These are phyloP conservation scores for Anisodus acutangulus DNA, from an alignment of 257 asterid genomes.

Conservation along the genomic window DNA sequence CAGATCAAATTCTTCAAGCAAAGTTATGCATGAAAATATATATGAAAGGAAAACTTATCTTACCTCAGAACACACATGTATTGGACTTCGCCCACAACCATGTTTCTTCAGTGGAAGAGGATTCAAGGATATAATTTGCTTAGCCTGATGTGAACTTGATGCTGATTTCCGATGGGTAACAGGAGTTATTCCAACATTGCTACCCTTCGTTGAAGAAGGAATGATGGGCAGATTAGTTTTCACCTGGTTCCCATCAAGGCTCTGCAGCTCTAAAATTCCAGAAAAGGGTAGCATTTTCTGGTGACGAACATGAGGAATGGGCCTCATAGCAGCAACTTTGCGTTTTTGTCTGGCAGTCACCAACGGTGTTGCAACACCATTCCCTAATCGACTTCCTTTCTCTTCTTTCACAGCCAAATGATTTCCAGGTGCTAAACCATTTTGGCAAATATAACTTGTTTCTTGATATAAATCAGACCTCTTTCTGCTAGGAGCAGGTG, in stretches of 20 bases:
- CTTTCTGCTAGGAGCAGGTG: constrained; percentile 87
- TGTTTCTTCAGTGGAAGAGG: constrained; percentile 98
- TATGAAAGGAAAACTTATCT: constrained; percentile 28
- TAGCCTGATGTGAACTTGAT: constrained; percentile 73
- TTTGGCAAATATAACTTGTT: constrained; percentile 37
- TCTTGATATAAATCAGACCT: constrained; percentile 52
- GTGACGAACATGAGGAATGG: constrained; percentile 93
- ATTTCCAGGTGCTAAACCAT: constrained; percentile 41
- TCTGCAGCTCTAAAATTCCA: constrained; percentile 51
- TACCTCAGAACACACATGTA: constrained; percentile 97
- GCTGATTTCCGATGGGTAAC: constrained; percentile 67
- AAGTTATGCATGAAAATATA: neutral
- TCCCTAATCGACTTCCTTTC: constrained; percentile 42
- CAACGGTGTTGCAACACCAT: constrained; percentile 50
- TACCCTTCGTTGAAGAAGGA: constrained; percentile 63
- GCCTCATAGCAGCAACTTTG: constrained; percentile 84
- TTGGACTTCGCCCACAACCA: constrained; percentile 87
- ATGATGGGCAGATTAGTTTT: constrained; percentile 61
- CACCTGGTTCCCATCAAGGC: constrained; percentile 58
- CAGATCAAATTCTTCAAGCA: constrained; percentile 1
- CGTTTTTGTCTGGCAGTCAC: constrained; percentile 53
- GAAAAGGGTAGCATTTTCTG: constrained; percentile 97
- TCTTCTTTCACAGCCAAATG: constrained; percentile 44
- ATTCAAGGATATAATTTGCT: constrained; percentile 88
- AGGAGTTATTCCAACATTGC: constrained; percentile 56